Base-by-base conservation (phyloP, 2,329 filamentous ascomycete genomes). In the Epicoccum sorghinum region DNA sequence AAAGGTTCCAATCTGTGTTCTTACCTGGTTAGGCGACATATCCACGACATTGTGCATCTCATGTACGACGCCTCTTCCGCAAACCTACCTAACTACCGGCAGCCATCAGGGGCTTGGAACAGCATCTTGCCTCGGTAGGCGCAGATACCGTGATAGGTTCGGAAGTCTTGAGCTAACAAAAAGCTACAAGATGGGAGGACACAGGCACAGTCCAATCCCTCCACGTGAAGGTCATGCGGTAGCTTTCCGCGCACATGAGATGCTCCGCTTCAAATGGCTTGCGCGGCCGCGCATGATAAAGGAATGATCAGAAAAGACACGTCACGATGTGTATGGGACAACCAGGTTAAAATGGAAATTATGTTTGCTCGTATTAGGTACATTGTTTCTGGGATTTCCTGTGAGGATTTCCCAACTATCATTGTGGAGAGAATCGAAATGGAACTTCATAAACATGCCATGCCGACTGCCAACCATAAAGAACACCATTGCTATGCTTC, bases 101-200 rank as follows among this genome's bases (percentile, higher is more conserved):
- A 45, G 45, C 14, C 12, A 2, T 41, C 45, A 33, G 18, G 25
- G 24, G 24, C n/a, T 22, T 39, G 13, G 5, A 46, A 30, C 10
- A 35, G 9, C 14, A 45, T 23, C 22, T 35, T 55, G 45, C 36
- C 46, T 49, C 40, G 46, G 52, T 23, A 49, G 52, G 52, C 52
- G 52, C 10, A 37, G 14, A 29, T 29, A 9, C 27, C 6, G 9
- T 29, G 27, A 29, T 29, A 7, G 27, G 27, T 29, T 29, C 18
- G 18, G 27, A 1, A 29, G 27, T 29, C 9, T 29, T 9, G 27
- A 29, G 27, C 27, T 7, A 35, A 6, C 24, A 41, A 23, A n/a
- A 35, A 49, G 52, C 36, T 40, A 45, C 35, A 40, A 46, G 22
- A 45, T 46, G 52, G 45, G 52, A 10, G 32, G 23, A 1, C 4